phyloP scores from a whole-genome alignment of 2,329 filamentous ascomycete genomes.

The Aspergillus eucalypticola region DNA sequence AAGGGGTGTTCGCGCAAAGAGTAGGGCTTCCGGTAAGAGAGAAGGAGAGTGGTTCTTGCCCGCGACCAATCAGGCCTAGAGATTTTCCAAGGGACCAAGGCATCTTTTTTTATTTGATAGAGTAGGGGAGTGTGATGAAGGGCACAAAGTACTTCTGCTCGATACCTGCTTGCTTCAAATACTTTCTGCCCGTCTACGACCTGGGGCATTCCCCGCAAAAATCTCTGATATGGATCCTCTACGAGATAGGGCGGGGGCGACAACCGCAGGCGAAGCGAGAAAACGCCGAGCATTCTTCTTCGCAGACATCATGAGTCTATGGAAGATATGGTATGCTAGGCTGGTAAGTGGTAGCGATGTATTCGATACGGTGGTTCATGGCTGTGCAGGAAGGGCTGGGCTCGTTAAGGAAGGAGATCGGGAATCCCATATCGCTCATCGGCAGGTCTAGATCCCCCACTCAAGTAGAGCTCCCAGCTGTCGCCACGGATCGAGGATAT shows the following conservation, averaged over 20 bases:
- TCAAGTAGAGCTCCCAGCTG: background rate
- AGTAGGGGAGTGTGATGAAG: background rate
- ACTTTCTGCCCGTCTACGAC: background rate
- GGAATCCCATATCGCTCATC: background rate
- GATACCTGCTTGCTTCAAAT: background rate
- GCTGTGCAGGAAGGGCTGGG: background rate
- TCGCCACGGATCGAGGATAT: background rate
- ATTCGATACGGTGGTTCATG: background rate
- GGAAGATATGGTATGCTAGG: background rate
- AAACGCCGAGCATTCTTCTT: background rate
- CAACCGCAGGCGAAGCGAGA: background rate
- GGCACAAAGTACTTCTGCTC: background rate
- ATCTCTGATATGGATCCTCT: background rate
- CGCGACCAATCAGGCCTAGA: background rate
- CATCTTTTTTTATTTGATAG: background rate
- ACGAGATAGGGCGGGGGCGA: background rate
- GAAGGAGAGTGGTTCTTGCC: background rate
- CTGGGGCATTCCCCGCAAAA: background rate
- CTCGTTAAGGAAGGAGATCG: background rate
- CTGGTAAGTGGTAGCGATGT: background rate
- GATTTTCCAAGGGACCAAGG: background rate
- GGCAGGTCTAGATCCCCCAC: background rate
- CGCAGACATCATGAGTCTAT: background rate
- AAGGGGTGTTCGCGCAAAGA: background rate
- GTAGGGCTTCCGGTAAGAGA: background rate